Percentiles rank a stretch among this genome's conserved stretches.
phyloP scores from a whole-genome alignment of 352 stramenopile genomes.

The Phytophthora tentaculata region DNA sequence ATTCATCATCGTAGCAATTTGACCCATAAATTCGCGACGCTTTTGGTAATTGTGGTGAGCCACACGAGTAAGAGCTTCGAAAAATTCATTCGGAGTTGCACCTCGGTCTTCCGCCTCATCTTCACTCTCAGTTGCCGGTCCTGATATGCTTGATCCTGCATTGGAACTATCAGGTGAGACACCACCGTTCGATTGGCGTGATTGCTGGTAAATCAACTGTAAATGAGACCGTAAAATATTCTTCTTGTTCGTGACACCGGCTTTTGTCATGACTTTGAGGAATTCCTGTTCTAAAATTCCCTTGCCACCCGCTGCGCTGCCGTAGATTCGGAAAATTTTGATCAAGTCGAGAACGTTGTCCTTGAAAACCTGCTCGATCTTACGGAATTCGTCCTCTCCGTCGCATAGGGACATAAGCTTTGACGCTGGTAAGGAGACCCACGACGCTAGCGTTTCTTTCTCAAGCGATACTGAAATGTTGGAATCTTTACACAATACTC shows the following conservation, averaged over 20 bases:
- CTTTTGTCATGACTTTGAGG: slow-evolving; percentile 83
- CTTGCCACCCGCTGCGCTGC: slow-evolving; percentile 65
- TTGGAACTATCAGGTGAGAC: slow-evolving; percentile 6
- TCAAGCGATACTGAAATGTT: slow-evolving; percentile 74
- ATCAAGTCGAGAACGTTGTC: slow-evolving; percentile 81
- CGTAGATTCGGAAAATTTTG: slow-evolving; percentile 82
- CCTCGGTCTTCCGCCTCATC: slow-evolving; percentile 63
- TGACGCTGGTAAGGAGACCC: slow-evolving; percentile 50
- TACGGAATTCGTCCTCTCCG: slow-evolving; percentile 59
- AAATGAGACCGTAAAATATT: slow-evolving; percentile 79
- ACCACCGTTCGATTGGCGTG: slow-evolving; percentile 39
- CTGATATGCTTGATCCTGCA: slow-evolving; percentile 13
- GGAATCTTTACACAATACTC: slow-evolving; percentile 73
- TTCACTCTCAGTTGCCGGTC: slow-evolving; percentile 36
- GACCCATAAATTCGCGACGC: slow-evolving; percentile 47
- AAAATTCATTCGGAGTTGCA: slow-evolving; percentile 82
- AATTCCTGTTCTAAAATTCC: slow-evolving; percentile 84
- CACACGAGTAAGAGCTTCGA: slow-evolving; percentile 75
- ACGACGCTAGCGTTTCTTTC: slow-evolving; percentile 71
- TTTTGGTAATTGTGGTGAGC: slow-evolving; percentile 78
- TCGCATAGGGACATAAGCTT: slow-evolving; percentile 69
- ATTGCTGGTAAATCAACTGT: slow-evolving; percentile 81
- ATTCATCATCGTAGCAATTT: slow-evolving; percentile 44
- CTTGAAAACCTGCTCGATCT: slow-evolving; percentile 75
- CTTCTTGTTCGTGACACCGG: slow-evolving; percentile 80